Evolutionary conservation across 2,329 filamentous ascomycete species (phyloP).

Genomic region (Penicillium sp.): DNA sequence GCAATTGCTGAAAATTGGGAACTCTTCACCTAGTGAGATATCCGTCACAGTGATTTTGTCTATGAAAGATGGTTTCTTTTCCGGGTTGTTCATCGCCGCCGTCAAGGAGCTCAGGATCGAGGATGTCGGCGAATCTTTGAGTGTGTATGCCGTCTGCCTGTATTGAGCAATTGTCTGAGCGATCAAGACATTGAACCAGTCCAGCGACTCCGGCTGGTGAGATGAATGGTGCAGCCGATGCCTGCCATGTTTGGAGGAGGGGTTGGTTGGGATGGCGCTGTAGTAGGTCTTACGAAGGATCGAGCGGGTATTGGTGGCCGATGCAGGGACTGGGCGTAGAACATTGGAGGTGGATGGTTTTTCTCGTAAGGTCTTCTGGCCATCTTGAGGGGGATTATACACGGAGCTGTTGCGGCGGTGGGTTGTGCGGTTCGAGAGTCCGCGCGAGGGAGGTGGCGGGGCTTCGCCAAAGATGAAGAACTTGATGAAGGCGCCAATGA

Average conservation of each 20-base stretch:
- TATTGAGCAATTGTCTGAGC: slow-evolving; percentile 97
- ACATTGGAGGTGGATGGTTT: slow-evolving; percentile 63
- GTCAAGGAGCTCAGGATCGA: slow-evolving; percentile 78
- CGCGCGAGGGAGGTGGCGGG: slow-evolving; percentile 76
- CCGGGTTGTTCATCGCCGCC: slow-evolving; percentile 79
- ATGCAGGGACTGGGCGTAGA: slow-evolving; percentile 67
- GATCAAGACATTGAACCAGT: slow-evolving; percentile 98
- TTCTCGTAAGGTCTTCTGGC: slow-evolving; percentile 45
- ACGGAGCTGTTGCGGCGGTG: slow-evolving; percentile 73
- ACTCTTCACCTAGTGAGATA: slow-evolving; percentile 91
- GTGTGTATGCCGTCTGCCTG: slow-evolving; percentile 83
- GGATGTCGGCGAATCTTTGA: slow-evolving; percentile 60
- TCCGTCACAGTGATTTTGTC: slow-evolving; percentile 94
- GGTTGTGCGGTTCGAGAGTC: slow-evolving; percentile 70
- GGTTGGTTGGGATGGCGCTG: slow-evolving; percentile 55
- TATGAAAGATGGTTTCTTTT: slow-evolving; percentile 84
- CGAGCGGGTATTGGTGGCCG: slow-evolving; percentile 75
- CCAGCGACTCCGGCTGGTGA: slow-evolving; percentile 92
- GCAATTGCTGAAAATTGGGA: slow-evolving; percentile 98
- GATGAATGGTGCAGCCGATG: slow-evolving; percentile 57
- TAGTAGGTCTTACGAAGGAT: slow-evolving; percentile 98
- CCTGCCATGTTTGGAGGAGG: slow-evolving; percentile 42
- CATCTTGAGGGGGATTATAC: slow-evolving; percentile 40
- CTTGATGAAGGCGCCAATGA: slow-evolving; percentile 94
- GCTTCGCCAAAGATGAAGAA: slow-evolving; percentile 99